Percentiles rank a stretch among this genome's conserved stretches.
phyloP scores from a whole-genome alignment of 768 basidiomycete genomes.

The Hericium alpestre region DNA sequence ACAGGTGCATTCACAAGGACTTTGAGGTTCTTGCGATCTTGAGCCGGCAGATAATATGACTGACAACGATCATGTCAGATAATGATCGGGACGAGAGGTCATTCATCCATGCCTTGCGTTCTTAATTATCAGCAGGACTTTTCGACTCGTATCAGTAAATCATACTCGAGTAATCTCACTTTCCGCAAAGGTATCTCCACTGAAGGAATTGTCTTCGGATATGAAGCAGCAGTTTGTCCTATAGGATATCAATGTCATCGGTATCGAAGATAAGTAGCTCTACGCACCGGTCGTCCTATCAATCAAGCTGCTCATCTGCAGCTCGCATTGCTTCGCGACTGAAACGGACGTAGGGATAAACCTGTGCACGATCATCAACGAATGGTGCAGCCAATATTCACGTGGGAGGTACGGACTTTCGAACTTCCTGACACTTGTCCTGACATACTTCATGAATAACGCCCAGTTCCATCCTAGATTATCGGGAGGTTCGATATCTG shows the following conservation, averaged over 20 bases:
- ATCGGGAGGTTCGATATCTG: not conserved
- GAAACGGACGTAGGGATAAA: not conserved
- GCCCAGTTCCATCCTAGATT: slow-evolving; percentile 5
- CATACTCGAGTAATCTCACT: no score
- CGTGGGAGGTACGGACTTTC: not conserved
- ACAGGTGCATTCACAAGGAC: slow-evolving; percentile 20
- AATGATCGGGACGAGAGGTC: slow-evolving; percentile 23
- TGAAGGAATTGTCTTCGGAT: not conserved
- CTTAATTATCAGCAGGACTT: no score
- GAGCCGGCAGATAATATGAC: not conserved
- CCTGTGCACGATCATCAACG: not conserved
- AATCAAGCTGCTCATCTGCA: not conserved
- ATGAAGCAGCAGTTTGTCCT: not conserved
- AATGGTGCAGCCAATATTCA: not conserved
- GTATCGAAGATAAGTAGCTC: not conserved
- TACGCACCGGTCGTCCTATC: not conserved
- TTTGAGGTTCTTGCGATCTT: slow-evolving; percentile 18
- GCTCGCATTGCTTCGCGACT: not conserved
- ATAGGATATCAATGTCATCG: not conserved
- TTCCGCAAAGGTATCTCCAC: not conserved
- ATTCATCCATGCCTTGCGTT: no score
- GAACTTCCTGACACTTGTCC: not conserved
- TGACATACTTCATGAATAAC: slow-evolving; percentile 1
- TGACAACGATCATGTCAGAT: slow-evolving; percentile 19
- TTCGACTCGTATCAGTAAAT: no score